phyloP scores from a whole-genome alignment of 2,329 filamentous ascomycete species.

The Beauveria rudraprayagi region DNA sequence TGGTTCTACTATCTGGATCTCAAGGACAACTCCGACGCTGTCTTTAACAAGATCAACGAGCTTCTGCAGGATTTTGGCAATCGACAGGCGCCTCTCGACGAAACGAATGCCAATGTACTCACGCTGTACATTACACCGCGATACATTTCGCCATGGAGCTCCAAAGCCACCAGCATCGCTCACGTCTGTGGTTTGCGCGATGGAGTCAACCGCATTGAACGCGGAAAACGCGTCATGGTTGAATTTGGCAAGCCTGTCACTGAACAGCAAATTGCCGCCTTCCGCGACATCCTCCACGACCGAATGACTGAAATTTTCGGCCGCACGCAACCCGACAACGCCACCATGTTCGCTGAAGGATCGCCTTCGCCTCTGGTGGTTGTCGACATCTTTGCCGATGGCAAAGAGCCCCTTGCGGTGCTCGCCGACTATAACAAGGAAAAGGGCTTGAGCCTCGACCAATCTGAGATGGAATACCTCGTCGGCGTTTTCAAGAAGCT shows the following conservation, averaged over 20 bases:
- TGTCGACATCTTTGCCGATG: conserved; percentile 63
- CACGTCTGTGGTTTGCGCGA: conserved; percentile 77
- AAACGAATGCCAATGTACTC: conserved; percentile 39
- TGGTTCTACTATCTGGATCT: conserved; percentile 63
- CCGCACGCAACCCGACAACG: conserved; percentile 57
- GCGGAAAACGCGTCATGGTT: conserved; percentile 70
- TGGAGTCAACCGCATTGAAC: conserved; percentile 70
- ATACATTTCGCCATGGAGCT: conserved; percentile 94
- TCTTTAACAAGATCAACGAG: conserved; percentile 38
- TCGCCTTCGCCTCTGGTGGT: conserved; percentile 57
- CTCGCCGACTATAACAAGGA: conserved; percentile 77
- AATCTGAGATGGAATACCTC: conserved; percentile 85
- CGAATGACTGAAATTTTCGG: conserved; percentile 89
- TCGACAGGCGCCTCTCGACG: conserved; percentile 19
- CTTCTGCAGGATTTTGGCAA: conserved; percentile 35
- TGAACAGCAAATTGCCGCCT: conserved; percentile 42
- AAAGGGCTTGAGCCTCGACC: conserved; percentile 78
- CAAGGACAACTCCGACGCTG: conserved; percentile 34
- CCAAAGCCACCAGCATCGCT: conserved; percentile 88
- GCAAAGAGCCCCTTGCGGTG: conserved; percentile 57
- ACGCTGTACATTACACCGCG: conserved; percentile 71
- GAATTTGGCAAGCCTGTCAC: conserved; percentile 44
- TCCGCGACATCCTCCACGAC: conserved; percentile 73
- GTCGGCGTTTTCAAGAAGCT: conserved; percentile 53
- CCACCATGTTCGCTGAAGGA: conserved; percentile 69